Evolutionary conservation across 225 moss, liverwort and hornwort genomes (phyloP).

Genomic region (Straminergon stramineum): DNA sequence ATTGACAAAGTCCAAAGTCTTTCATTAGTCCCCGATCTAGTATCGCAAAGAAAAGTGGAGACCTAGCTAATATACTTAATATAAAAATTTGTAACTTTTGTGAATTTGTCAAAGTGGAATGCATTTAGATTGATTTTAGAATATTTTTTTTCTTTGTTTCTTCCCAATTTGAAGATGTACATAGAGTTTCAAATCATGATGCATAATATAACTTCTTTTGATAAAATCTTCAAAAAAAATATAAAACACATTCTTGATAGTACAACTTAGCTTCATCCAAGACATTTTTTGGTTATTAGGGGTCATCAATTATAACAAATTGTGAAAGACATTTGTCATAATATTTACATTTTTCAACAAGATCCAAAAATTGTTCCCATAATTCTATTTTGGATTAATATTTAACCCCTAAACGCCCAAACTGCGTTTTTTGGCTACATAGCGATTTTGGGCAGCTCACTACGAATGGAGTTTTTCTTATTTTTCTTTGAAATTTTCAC

Average conservation of each 20-base stretch:
- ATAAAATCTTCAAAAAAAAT: background rate
- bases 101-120: background rate
- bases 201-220: background rate
- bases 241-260: background rate
- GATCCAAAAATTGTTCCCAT: fast-evolving
- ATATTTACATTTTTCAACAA: too few relatives aligned
- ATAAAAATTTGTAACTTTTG: background rate
- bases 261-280: background rate
- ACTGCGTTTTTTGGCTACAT: too few relatives aligned
- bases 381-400: background rate
- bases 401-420: too few relatives aligned
- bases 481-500: too few relatives aligned
- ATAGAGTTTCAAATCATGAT: background rate
- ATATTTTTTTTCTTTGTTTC: fast-evolving
- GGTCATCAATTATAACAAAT: background rate
- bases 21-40: background rate
- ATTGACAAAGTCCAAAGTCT: background rate
- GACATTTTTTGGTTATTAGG: background rate
- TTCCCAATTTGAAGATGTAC: background rate
- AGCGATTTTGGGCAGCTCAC: too few relatives aligned
- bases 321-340: background rate
- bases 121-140: background rate
- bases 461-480: too few relatives aligned
- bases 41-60: background rate
- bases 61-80: background rate